Conservation (phyloP, 331 rosid genomes). For the Acacia pycnantha region DNA sequence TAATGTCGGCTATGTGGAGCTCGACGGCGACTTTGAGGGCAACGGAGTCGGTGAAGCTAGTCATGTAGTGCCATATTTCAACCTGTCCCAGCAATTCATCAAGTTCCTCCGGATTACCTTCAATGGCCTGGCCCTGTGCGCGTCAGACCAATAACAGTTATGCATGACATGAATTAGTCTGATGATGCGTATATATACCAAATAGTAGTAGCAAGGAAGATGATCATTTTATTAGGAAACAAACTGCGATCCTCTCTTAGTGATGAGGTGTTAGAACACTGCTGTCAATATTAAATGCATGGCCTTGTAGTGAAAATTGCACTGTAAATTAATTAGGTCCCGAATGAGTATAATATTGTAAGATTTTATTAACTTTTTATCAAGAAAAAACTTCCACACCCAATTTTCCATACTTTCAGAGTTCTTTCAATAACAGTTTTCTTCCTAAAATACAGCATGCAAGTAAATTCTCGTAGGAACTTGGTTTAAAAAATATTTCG, state of each 20-base stretch:
- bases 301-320: too few relatives aligned
- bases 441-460: neutral
- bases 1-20: constrained; percentile 42
- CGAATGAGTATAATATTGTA: neutral
- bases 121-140: constrained; percentile 26
- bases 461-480: neutral
- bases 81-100: constrained; percentile 39
- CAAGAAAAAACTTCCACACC: neutral
- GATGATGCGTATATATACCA: neutral
- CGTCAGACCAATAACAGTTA: neutral
- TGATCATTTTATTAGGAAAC: neutral
- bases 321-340: too few relatives aligned
- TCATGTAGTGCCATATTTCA: constrained; percentile 45
- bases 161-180: neutral
- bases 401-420: neutral
- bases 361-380: neutral
- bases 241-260: neutral
- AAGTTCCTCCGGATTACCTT: constrained; percentile 26
- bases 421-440: neutral
- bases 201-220: neutral
- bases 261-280: neutral
- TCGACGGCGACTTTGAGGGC: constrained; percentile 35
- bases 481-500: neutral
- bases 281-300: too few relatives aligned
- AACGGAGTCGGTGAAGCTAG: constrained; percentile 33